These are phyloP conservation scores for Daldinia sp. DNA, from an alignment of 2,329 filamentous ascomycete genomes.

Conservation along the genomic window DNA sequence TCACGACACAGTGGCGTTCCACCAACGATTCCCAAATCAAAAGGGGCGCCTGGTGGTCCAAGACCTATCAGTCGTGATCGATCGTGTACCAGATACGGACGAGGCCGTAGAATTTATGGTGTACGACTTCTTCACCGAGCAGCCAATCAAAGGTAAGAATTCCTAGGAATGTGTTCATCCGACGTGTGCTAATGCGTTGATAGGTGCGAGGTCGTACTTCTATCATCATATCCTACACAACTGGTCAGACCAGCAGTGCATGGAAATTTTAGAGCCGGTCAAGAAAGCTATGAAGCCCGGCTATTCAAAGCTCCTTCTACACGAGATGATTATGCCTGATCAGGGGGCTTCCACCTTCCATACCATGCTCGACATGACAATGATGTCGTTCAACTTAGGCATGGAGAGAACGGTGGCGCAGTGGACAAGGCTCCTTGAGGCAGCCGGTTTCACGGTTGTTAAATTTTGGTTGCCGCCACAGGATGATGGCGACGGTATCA, in stretches of 20 bases:
- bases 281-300: constrained; percentile 49
- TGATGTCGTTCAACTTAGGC: constrained; percentile 49
- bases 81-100: constrained; percentile 41
- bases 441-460: too few relatives aligned
- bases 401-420: constrained; percentile 48
- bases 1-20: not conserved
- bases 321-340: constrained; percentile 53
- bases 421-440: constrained; percentile 44
- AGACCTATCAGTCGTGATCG: constrained; percentile 44
- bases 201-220: constrained; percentile 51
- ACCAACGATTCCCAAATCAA: not conserved
- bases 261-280: constrained; percentile 50
- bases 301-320: constrained; percentile 52
- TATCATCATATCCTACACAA: constrained; percentile 54
- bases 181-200: too few relatives aligned
- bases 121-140: constrained; percentile 53
- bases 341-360: constrained; percentile 42
- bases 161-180: too few relatives aligned
- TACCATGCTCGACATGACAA: constrained; percentile 48
- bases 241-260: constrained; percentile 52
- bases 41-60: constrained; percentile 47
- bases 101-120: constrained; percentile 47
- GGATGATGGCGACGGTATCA: too few relatives aligned
- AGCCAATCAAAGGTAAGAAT: constrained; percentile 51
- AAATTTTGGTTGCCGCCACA: too few relatives aligned